Conservation (phyloP, 140 eudicot species). For the Bidens hawaiensis region DNA sequence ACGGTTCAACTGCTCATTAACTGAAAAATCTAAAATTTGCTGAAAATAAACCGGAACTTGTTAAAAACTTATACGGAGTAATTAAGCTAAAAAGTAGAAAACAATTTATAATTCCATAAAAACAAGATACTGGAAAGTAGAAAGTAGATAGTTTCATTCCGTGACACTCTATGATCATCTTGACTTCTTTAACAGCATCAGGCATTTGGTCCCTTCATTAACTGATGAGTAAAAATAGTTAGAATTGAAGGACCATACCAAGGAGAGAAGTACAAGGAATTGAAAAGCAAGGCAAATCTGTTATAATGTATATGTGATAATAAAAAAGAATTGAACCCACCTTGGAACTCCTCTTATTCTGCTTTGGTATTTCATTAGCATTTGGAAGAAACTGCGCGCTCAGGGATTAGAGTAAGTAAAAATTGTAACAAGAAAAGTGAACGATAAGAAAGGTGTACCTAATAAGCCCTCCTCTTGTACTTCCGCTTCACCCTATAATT, state of each 20-base stretch:
- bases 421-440: not conserved
- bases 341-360: not conserved
- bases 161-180: too few relatives aligned
- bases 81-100: too few relatives aligned
- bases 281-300: not conserved
- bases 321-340: not conserved
- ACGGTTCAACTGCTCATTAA: too few relatives aligned
- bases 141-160: not conserved
- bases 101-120: too few relatives aligned
- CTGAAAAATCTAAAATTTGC: too few relatives aligned
- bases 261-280: not conserved
- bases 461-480: not conserved
- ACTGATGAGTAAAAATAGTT: not conserved
- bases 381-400: not conserved
- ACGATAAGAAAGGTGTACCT: not conserved
- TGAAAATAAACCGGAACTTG: too few relatives aligned
- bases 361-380: not conserved
- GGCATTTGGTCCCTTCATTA: not conserved
- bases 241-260: not conserved
- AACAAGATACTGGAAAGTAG: too few relatives aligned
- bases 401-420: not conserved
- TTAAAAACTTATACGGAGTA: too few relatives aligned
- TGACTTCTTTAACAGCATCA: not conserved
- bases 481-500: not conserved
- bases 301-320: not conserved